Evolutionary conservation across 257 asterid genomes (phyloP).

Genomic region (Fraxinus excelsior): DNA sequence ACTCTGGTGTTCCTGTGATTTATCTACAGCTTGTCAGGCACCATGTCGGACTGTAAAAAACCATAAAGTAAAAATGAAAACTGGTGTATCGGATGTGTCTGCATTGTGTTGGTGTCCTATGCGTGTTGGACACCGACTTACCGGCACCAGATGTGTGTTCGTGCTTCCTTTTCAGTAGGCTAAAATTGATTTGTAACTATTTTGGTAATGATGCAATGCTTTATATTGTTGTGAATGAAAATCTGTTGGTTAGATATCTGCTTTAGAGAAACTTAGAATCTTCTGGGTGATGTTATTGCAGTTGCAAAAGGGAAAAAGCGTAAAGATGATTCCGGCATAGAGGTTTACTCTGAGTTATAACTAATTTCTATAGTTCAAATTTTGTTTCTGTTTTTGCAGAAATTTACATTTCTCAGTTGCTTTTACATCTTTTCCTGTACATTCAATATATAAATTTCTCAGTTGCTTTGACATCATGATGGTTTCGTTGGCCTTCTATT

Average conservation of each 20-base stretch:
- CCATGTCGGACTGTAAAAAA: background rate
- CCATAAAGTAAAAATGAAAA: background rate
- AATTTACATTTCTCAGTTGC: background rate
- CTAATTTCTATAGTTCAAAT: background rate
- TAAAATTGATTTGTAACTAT: background rate
- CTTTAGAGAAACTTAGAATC: constrained; percentile 15
- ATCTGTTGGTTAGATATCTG: constrained; percentile 11
- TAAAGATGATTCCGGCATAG: constrained; percentile 62
- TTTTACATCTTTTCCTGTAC: background rate
- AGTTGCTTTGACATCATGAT: background rate
- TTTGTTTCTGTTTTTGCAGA: background rate
- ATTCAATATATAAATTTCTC: background rate
- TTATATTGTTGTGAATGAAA: background rate
- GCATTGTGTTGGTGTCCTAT: background rate
- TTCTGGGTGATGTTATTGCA: constrained; percentile 39
- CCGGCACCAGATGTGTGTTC: background rate
- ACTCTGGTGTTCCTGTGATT: background rate
- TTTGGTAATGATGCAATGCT: background rate
- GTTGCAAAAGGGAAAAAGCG: constrained; percentile 83
- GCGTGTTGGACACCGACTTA: background rate
- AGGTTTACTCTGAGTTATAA: constrained; percentile 51
- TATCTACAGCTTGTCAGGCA: background rate
- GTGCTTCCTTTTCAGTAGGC: constrained; percentile 11
- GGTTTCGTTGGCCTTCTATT: background rate
- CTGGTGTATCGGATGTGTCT: background rate